phyloP scores from a whole-genome alignment of 2,329 filamentous ascomycete species.

The Chaetothyriales sp. region DNA sequence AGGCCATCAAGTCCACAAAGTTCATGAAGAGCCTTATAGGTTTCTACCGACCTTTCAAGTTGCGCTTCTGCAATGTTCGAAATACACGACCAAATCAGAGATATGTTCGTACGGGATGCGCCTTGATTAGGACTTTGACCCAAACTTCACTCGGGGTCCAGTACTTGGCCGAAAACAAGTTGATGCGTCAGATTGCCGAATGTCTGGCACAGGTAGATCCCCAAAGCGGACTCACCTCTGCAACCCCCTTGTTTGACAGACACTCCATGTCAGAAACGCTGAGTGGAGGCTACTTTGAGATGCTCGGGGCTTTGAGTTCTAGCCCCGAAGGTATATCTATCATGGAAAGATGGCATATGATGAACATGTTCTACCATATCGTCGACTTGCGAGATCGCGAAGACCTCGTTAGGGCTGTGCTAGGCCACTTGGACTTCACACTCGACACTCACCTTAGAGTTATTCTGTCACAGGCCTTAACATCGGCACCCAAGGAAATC shows the following conservation, averaged over 20 bases:
- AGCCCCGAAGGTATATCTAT: slow-evolving; percentile 74
- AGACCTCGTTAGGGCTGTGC: slow-evolving; percentile 75
- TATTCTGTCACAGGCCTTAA: slow-evolving; percentile 84
- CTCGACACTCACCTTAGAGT: slow-evolving; percentile 80
- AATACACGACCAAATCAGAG: slow-evolving; percentile 90
- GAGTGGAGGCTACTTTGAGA: slow-evolving; percentile 83
- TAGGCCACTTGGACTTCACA: slow-evolving; percentile 86
- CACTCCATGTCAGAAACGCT: slow-evolving; percentile 76
- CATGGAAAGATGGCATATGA: slow-evolving; percentile 91
- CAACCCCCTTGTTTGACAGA: slow-evolving; percentile 75
- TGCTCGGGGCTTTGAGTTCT: slow-evolving; percentile 75
- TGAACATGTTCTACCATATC: slow-evolving; percentile 99
- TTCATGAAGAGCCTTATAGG: slow-evolving; percentile 90
- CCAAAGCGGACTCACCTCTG: slow-evolving; percentile 53
- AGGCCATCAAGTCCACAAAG: slow-evolving; percentile 87
- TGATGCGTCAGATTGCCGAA: slow-evolving; percentile 85
- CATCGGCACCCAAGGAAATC: slow-evolving; percentile 77
- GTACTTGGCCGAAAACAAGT: slow-evolving; percentile 81
- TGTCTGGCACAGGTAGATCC: slow-evolving; percentile 91
- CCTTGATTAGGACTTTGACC: slow-evolving; percentile 71
- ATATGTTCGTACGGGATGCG: slow-evolving; percentile 80
- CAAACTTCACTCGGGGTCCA: slow-evolving; percentile 73
- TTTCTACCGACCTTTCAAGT: slow-evolving; percentile 95
- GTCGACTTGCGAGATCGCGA: slow-evolving; percentile 81
- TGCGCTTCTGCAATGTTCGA: slow-evolving; percentile 76